Base-by-base conservation (phyloP, 2,329 filamentous ascomycete species). In the Hymenoscyphus repandus region DNA sequence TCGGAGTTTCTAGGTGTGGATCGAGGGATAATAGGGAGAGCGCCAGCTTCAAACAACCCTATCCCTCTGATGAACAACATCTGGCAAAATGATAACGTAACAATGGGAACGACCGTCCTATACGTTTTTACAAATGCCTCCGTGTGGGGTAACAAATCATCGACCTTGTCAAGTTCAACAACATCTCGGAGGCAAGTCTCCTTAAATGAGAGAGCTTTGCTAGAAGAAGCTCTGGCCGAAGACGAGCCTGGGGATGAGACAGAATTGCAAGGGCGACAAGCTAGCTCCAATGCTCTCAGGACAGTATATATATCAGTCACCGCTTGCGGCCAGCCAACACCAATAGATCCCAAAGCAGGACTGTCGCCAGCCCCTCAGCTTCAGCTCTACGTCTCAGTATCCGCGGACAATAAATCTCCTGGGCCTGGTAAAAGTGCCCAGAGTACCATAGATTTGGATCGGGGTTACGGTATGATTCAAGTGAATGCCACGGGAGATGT, bases 221-320 rank as follows among this genome's bases (percentile, higher is more conserved):
- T 52, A 2, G 51, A 58, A 7, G 48, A 54, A 41, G 38, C 11
- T 17, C 33, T 36, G 10, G 51, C 52, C n/a, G 49, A 52, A 11
- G 50, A 42, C 11, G 49, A 53, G 10, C 41, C 45, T 31, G n/a
- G 27, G 4, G 42, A 51, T 13, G 45, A 31, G 5, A 50, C 48
- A 27, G 50, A 57, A 18, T 33, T 63, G 17, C 40, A 37, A 17
- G 18, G 48, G 30, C 56, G 62, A 45, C 57, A 63, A 42, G 41
- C 44, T 4, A 51, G 15, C 37, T 50, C 57, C 27, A 50, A 30
- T 22, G 52, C 32, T 22, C 53, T 54, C 13, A 55, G 60, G 38
- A 62, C 57, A 5, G 47, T 97, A 2, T 96, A 86, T 67, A 77
- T 99, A 48, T 90, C 90, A 2, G 82, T 90, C 39, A 97, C 90